A percentile compares a stretch with the other conserved stretches of the same genome.
Conservation (phyloP, 805 yeast genomes). For the Lachancea mirantina region DNA sequence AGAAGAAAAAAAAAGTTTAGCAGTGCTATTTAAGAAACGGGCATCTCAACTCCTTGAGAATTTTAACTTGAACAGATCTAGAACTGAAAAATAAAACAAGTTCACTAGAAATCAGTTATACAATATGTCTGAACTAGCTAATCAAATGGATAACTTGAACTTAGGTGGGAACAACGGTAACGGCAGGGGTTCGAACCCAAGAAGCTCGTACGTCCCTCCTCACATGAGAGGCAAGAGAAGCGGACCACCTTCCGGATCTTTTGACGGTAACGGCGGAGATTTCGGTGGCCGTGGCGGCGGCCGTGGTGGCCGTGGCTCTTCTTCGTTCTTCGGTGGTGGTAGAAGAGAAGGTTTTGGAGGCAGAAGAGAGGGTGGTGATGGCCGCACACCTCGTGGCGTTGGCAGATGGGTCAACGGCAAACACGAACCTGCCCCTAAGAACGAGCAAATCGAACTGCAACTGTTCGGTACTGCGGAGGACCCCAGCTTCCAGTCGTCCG, state of each 20-base stretch:
- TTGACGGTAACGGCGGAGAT: constrained; percentile 7
- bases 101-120: neutral
- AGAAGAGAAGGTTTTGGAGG: constrained; percentile 33
- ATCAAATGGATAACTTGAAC: constrained; percentile 50
- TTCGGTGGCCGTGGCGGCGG: constrained; percentile 14
- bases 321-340: constrained; percentile 29
- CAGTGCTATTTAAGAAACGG: too few species aligned
- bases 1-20: too few species aligned
- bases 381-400: constrained; percentile 32
- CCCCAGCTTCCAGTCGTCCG: constrained; percentile 76
- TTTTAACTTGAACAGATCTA: neutral
- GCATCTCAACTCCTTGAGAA: constrained; percentile 1
- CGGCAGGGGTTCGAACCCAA: constrained; percentile 7
- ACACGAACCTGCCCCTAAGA: constrained; percentile 74
- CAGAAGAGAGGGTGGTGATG: constrained; percentile 33
- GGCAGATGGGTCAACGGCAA: constrained; percentile 85
- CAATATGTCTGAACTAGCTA: constrained; percentile 53
- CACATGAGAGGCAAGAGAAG: constrained; percentile 34
- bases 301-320: constrained; percentile 24
- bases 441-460: constrained; percentile 65
- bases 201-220: constrained; percentile 41
- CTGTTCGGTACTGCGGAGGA: constrained; percentile 72
- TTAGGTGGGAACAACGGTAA: constrained; percentile 33
- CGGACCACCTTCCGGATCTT: constrained; percentile 10
- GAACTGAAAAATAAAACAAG: constrained; percentile 1